A percentile compares a stretch with the other conserved stretches of the same genome.
phyloP scores from a whole-genome alignment of 2,329 filamentous ascomycete genomes.

The Xenoacremonium recifei region DNA sequence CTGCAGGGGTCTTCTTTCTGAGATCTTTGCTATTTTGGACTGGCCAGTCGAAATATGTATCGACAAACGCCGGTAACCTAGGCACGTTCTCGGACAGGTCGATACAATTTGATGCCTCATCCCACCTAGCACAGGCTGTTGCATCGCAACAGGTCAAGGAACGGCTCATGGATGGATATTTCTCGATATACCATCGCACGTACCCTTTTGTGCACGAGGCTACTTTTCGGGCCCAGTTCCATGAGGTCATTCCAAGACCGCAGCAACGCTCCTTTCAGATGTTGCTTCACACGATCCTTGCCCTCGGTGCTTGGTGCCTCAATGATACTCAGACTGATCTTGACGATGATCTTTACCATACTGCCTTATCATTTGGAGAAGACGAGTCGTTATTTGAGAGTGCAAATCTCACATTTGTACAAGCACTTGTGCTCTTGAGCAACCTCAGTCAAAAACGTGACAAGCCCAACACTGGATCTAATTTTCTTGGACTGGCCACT shows the following conservation, averaged over 20 bases:
- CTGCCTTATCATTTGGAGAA: slow-evolving; percentile 25
- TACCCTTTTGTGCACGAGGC: slow-evolving; percentile 47
- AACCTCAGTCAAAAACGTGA: slow-evolving; percentile 48
- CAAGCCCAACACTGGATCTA: slow-evolving; percentile 47
- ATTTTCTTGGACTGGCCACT: slow-evolving; percentile 45
- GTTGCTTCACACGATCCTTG: slow-evolving; percentile 36
- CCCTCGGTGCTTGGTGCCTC: slow-evolving; percentile 35
- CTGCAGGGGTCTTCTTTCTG: slow-evolving; percentile 30
- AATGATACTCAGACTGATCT: slow-evolving; percentile 24
- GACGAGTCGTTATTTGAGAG: slow-evolving; percentile 31
- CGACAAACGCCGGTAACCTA: not conserved
- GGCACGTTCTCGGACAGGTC: not conserved
- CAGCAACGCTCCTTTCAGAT: slow-evolving; percentile 31
- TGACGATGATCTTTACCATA: slow-evolving; percentile 29
- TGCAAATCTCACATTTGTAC: slow-evolving; percentile 31
- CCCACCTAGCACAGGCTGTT: slow-evolving; percentile 17
- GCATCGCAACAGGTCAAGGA: slow-evolving; percentile 24
- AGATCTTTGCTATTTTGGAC: slow-evolving; percentile 26
- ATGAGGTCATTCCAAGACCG: slow-evolving; percentile 30
- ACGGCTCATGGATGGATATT: slow-evolving; percentile 37
- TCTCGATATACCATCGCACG: slow-evolving; percentile 41
- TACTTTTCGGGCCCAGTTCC: slow-evolving; percentile 39
- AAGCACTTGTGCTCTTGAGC: slow-evolving; percentile 28
- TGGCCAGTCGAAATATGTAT: slow-evolving; percentile 7
- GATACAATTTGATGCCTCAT: slow-evolving; percentile 8